A percentile compares a stretch with the other conserved stretches of the same genome.
These are phyloP conservation scores for Apophysomyces ossiformis DNA, from an alignment of 371 early-diverging fungal species.

Conservation along the genomic window DNA sequence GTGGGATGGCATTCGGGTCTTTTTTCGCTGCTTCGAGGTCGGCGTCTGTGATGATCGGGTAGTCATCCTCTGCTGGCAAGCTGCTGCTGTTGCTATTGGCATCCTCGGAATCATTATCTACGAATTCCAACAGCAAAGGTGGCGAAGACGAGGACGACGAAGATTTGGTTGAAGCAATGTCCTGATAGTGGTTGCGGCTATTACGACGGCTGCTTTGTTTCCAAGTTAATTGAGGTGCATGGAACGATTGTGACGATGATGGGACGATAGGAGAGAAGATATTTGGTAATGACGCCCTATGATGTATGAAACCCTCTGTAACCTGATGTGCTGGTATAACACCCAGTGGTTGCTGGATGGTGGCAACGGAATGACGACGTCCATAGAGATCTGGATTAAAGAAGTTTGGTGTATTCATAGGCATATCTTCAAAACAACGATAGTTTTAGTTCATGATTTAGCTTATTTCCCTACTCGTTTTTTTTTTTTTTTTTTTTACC, in stretches of 20 bases:
- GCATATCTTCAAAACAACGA: background rate
- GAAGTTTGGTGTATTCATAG: background rate
- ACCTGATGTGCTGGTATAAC: background rate
- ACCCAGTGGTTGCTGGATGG: background rate
- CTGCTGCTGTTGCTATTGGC: background rate
- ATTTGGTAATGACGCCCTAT: conserved; percentile 4
- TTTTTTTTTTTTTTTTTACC: background rate
- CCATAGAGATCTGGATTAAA: background rate
- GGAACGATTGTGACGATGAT: conserved; percentile 1
- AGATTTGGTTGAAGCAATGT: background rate
- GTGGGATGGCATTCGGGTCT: conserved; percentile 42
- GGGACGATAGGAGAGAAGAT: background rate
- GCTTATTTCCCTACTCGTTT: background rate
- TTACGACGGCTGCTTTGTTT: conserved; percentile 5
- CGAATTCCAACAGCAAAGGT: background rate
- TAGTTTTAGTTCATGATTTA: background rate
- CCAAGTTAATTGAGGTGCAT: conserved; percentile 4
- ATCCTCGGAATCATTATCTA: conserved; percentile 1
- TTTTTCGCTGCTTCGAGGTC: conserved; percentile 39
- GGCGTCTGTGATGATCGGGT: conserved; percentile 36
- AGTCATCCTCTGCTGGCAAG: conserved; percentile 16
- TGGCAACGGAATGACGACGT: conserved; percentile 1
- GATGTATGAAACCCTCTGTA: background rate
- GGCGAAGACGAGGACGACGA: background rate
- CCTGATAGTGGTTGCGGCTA: background rate